Evolutionary conservation across 2,329 filamentous ascomycete genomes (phyloP), one percentile per base, ranked within the genome.

Genomic region (Ophiostoma quercus): DNA sequence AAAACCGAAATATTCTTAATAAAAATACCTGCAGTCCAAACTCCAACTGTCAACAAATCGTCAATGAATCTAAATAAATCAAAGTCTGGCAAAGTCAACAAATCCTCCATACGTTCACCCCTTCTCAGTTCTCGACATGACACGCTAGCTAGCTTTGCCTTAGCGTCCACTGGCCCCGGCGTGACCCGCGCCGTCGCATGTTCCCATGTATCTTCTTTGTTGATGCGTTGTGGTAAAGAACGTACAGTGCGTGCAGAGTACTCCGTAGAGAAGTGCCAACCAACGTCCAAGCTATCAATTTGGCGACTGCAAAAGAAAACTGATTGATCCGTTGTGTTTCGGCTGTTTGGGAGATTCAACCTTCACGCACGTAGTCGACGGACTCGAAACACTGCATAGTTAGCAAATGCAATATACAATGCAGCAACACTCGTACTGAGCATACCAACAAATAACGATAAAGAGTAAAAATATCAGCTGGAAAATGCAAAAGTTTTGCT

Each of bases 161-260:
- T 65, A 65, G 60, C 60, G 60, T 65, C 32, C 34, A 65, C 60
- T 65, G 34, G 60, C 32, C 60, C 14, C 34, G 60, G 34, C 32
- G 57, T 62, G 57, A 65, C 16, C 60, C 60, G 60, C 19, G 60
- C 19, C 60, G 57, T 62, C 29, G 29, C 19, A 34, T 37, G 25
- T 63, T n/a, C 14, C 29, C 57, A 16, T 62, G 57, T 63, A 34
- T 37, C 16, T 39, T 62, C n/a, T 22, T 25, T 22, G 51, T 57
- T 57, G 51, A 25, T 57, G 51, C 22, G 16, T 8, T 57, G n/a
- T 57, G 12, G n/a, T 4, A 57, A 14, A 16, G 41, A 43, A 57
- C 22, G 51, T 57, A 57, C 47, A 51, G 47, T 51, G 47, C 39
- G 39, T 14, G 19, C 6, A 19, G 16, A 4, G 41, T n/a, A 47